phyloP scores from a whole-genome alignment of 2,329 filamentous ascomycete genomes.

The Cercospora zeae-maydis region DNA sequence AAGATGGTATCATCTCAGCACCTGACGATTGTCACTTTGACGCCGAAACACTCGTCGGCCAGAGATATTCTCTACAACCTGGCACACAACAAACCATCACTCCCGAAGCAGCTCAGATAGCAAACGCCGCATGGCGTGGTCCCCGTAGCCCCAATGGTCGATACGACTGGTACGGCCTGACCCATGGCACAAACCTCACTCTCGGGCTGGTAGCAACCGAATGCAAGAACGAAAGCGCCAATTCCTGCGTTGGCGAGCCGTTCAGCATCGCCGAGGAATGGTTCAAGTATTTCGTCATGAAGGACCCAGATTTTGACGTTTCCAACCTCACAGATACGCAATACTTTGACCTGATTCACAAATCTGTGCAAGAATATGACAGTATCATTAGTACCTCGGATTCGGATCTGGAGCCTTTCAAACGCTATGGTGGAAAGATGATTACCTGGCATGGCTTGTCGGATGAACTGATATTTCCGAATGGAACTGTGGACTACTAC shows the following conservation, averaged over 20 bases:
- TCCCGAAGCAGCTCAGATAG: conserved; percentile 31
- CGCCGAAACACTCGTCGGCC: conserved; percentile 35
- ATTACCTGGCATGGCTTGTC: conserved; percentile 44
- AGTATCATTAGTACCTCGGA: conserved; percentile 39
- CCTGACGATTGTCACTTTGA: conserved; percentile 29
- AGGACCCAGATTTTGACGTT: conserved; percentile 35
- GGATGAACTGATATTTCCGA: conserved; percentile 39
- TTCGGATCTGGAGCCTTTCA: conserved; percentile 40
- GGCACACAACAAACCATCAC: conserved; percentile 26
- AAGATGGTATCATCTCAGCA: conserved; percentile 32
- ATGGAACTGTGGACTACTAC: conserved; percentile 41
- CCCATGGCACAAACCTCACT: conserved; percentile 16
- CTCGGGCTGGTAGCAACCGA: conserved; percentile 29
- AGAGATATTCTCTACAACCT: conserved; percentile 35
- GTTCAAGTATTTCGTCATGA: conserved; percentile 37
- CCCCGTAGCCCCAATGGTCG: conserved; percentile 22
- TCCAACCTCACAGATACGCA: conserved; percentile 33
- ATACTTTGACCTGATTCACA: conserved; percentile 23
- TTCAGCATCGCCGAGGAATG: conserved; percentile 34
- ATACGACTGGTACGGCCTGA: conserved; percentile 35
- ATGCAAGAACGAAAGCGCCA: conserved; percentile 21
- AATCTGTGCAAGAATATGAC: conserved; percentile 32
- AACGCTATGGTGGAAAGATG: conserved; percentile 41
- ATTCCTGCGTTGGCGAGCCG: conserved; percentile 23
- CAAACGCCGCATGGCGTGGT: conserved; percentile 36